Evolutionary conservation across 148 eudicot genomes (phyloP), one percentile per base, ranked within the genome.

Genomic region (Heliamphora exappendiculata): DNA sequence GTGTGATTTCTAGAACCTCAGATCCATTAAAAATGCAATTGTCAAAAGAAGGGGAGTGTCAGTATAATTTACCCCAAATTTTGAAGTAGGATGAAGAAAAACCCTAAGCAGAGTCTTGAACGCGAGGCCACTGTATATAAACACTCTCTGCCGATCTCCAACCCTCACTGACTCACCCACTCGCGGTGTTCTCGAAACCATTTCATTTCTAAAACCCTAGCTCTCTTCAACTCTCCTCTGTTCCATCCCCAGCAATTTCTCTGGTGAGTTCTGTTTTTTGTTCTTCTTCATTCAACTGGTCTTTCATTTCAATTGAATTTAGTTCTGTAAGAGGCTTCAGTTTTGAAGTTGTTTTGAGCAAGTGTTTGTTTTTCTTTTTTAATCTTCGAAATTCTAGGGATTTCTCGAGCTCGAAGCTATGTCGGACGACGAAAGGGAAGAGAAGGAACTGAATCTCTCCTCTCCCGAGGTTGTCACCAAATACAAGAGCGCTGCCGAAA

Each of bases 371-470:
- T n/a, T n/a, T n/a, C n/a, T n/a, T n/a, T n/a, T 28, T 28, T 19
- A 4, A 75, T 44, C 53, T 7, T 62, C 12, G 12, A 28, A 75
- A 44, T 17, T n/a, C 7, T 28, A 62, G 19, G 42, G 26, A 31
- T 20, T n/a, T 60, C 0, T n/a, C n/a, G n/a, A 17, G 34, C 20
- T 31, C 16, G 66, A 14, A 20, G 22, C 24, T 81, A 89, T 93
- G 97, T 91, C 97, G 81, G 97, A 95, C 41, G 98, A 95, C 20
- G 99, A 93, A 74, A 87, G 94, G 36, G 99, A 95, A 60, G 99
- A 95, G 93, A 84, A 72, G 82, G 97, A 93, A 89, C 67, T 95
- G 84, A 97, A 95, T 90, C 91, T 95, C 81, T 82, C 88, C 62
- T 86, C 86, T 65, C 88, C 96, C 44, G 99, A 95, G 78, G 99